Evolutionary conservation across 768 basidiomycete species (phyloP).

Genomic region (Amylocystis lapponica): DNA sequence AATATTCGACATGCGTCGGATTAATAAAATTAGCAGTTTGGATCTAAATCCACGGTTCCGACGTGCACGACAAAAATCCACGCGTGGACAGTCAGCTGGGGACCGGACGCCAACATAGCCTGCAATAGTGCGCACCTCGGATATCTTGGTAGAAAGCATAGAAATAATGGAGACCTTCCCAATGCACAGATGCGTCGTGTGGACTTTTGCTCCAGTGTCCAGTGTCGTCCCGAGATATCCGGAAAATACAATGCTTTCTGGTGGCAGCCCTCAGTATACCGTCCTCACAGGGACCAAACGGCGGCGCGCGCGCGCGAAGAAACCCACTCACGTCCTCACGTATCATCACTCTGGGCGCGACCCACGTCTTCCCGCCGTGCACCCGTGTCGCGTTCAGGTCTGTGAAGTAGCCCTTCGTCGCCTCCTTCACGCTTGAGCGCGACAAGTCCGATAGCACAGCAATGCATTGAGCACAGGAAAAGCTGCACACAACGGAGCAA

Average conservation of each 20-base stretch:
- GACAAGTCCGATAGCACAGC: not conserved
- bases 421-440: conserved; percentile 48
- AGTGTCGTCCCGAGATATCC: conserved; percentile 73
- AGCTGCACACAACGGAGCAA: too few relatives aligned
- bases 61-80: too few relatives aligned
- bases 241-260: conserved; percentile 94
- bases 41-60: conserved; percentile 41
- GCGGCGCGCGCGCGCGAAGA: not conserved
- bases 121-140: conserved; percentile 61
- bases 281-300: not conserved
- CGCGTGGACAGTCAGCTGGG: too few relatives aligned
- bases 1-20: conserved; percentile 48
- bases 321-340: conserved; percentile 86
- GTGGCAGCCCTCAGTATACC: not conserved
- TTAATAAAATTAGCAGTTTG: conserved; percentile 71
- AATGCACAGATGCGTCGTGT: conserved; percentile 73
- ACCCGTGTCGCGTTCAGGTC: conserved; percentile 76
- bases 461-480: too few relatives aligned
- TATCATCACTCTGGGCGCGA: conserved; percentile 84
- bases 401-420: conserved; percentile 80
- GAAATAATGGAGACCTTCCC: conserved; percentile 76
- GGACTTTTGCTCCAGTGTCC: conserved; percentile 44
- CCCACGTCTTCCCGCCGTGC: conserved; percentile 93
- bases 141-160: conserved; percentile 82
- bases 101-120: too few relatives aligned